phyloP scores from a whole-genome alignment of 345 rosid species.

The Cardamine resedifolia region DNA sequence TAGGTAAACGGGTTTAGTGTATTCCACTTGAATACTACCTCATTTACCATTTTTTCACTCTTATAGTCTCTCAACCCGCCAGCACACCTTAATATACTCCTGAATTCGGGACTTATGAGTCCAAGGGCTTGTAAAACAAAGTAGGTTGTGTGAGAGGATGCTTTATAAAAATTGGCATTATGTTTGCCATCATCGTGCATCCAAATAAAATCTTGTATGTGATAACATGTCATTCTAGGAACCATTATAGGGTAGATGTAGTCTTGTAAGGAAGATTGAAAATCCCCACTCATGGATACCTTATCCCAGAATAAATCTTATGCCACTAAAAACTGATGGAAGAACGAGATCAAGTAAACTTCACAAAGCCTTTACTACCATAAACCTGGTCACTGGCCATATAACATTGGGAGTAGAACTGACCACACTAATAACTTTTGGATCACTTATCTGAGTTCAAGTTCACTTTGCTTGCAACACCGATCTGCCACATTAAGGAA shows the following conservation, averaged over 20 bases:
- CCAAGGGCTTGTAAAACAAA: neutral
- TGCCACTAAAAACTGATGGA: conserved; percentile 13
- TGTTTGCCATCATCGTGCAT: neutral
- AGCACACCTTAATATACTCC: neutral
- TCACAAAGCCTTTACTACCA: conserved; percentile 29
- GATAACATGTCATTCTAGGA: neutral
- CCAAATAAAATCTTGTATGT: neutral
- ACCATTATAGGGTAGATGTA: neutral
- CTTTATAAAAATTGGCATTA: neutral
- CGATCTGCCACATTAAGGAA: conserved; percentile 35
- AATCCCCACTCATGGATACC: neutral
- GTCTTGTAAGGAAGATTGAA: neutral
- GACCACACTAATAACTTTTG: conserved; percentile 37
- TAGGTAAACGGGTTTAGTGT: neutral
- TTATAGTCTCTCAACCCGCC: neutral
- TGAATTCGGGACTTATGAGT: neutral
- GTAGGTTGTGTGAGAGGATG: neutral
- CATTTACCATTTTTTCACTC: neutral
- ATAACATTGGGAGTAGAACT: conserved; percentile 35
- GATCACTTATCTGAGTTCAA: conserved; percentile 43
- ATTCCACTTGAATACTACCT: neutral
- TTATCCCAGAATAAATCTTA: neutral
- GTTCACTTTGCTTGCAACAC: conserved; percentile 51
- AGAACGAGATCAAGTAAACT: conserved; percentile 7
- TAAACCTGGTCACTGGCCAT: conserved; percentile 24